A percentile compares a stretch with the other conserved stretches of the same genome.
Conservation (phyloP, 805 yeast species). For the Candida insectalens region DNA sequence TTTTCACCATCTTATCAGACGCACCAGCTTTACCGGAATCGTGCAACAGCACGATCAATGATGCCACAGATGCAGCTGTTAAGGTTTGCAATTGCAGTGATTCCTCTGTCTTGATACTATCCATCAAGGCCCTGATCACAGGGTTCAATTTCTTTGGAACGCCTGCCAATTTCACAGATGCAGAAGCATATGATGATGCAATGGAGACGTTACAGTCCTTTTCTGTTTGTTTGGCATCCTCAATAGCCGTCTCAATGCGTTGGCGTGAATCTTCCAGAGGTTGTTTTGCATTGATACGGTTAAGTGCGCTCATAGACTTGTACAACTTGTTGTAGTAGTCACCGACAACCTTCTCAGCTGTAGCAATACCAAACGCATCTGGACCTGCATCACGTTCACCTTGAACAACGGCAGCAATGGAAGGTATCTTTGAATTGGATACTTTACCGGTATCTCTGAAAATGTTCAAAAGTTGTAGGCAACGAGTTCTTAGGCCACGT, state of each 20-base stretch:
- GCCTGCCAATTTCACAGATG: conserved; percentile 49
- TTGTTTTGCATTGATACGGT: conserved; percentile 60
- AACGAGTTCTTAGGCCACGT: conserved; percentile 77
- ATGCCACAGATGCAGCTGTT: conserved; percentile 60
- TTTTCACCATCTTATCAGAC: conserved; percentile 81
- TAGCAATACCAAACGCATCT: conserved; percentile 74
- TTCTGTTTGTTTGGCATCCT: conserved; percentile 51
- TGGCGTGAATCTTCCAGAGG: conserved; percentile 72
- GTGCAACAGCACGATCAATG: conserved; percentile 51
- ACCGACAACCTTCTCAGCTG: conserved; percentile 59
- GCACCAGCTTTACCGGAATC: conserved; percentile 55
- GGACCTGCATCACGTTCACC: conserved; percentile 95
- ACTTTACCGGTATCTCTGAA: conserved; percentile 72
- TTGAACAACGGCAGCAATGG: conserved; percentile 79
- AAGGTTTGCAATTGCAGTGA: conserved; percentile 55
- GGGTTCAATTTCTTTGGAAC: conserved; percentile 88
- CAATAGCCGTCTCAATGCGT: conserved; percentile 55
- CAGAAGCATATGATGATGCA: conserved; percentile 68
- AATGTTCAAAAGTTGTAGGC: conserved; percentile 70
- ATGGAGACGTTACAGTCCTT: conserved; percentile 47
- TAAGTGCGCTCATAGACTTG: conserved; percentile 53
- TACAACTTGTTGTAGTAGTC: conserved; percentile 60
- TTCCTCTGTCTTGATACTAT: conserved; percentile 73
- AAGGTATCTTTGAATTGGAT: conserved; percentile 63
- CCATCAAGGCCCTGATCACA: conserved; percentile 84